Evolutionary conservation across 1,284 basidiomycete species (phyloP), one percentile per base, ranked within the genome.

Genomic region (Cerrena zonata): DNA sequence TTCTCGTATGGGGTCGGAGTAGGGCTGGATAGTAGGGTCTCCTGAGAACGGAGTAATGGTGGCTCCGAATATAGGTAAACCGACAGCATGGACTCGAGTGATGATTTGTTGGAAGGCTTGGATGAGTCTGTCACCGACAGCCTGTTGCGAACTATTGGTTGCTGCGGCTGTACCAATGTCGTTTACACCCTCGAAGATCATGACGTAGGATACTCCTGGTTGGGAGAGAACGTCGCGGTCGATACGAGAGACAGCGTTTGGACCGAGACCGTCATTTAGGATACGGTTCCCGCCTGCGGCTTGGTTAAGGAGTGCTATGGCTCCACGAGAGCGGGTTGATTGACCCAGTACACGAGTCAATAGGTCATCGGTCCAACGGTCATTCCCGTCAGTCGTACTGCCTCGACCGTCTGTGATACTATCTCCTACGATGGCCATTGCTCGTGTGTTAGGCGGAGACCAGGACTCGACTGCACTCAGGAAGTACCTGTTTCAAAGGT

Each of bases 151-250:
- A 15, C 57, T 63, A 1, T 57, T 47, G n/a, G 65, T 67, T 24
- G 73, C 58, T 5, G 55, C 57, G 1, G 71, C 70, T 2, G 63
- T 65, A 4, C 75, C 76, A 49, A 78, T 76, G 65, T 78, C 75
- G 67, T 78, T 79, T 38, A 77, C 72, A 48, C 77, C 77, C 56
- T 77, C 75, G 58, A 77, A 79, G 57, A 78, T 69, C 67, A 79
- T 73, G 23, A 66, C 71, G 61, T 67, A 76, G 36, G 61, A 62
- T 26, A 75, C 69, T 22, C 70, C 70, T 12, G 72, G 64, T 30
- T 76, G 75, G 2, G 73, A 54, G 45, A 79, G 67, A 27, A 77
- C 75, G 59, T 78, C 77, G 2, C 76, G 67, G 53, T 77, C 74
- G 60, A 77, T 71, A 19, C 76, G 73, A 12, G 70, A 67, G 13